These are phyloP conservation scores for Ustilago trichophora DNA, from an alignment of 1,284 basidiomycete species.

Conservation along the genomic window DNA sequence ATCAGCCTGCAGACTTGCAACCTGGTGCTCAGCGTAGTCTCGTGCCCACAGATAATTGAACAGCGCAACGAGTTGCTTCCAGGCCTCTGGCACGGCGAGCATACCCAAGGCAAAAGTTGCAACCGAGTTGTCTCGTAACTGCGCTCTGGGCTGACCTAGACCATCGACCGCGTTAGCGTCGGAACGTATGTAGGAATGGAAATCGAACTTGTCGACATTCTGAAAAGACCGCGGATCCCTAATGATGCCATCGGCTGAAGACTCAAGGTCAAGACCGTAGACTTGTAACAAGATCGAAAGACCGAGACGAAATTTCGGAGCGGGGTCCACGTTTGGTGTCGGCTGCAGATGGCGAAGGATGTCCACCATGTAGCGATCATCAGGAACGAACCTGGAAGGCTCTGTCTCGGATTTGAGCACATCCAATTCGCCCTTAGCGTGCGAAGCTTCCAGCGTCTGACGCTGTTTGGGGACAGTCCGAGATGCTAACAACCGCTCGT, in stretches of 20 bases:
- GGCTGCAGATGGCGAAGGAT: slow-evolving; percentile 7
- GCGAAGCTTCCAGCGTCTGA: not conserved
- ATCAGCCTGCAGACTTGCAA: not conserved
- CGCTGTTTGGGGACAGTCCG: not conserved
- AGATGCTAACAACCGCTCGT: not conserved
- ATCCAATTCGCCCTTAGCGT: not conserved
- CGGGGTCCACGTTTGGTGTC: too few relatives aligned
- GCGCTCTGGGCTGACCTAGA: not conserved
- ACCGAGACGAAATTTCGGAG: slow-evolving; percentile 7
- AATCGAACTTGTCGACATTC: not conserved
- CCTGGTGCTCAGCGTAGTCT: slow-evolving; percentile 6
- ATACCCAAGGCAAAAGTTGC: not conserved
- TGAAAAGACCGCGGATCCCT: slow-evolving; percentile 7
- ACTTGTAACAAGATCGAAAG: slow-evolving; percentile 10
- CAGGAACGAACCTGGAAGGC: slow-evolving; percentile 37
- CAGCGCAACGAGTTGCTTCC: slow-evolving; percentile 12
- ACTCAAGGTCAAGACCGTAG: slow-evolving; percentile 32
- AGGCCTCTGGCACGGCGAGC: not conserved
- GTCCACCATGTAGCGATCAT: slow-evolving; percentile 13
- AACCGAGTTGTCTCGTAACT: slow-evolving; percentile 4
- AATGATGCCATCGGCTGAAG: slow-evolving; percentile 19
- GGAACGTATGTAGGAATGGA: slow-evolving; percentile 9
- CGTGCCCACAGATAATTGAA: slow-evolving; percentile 43
- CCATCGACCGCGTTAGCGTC: slow-evolving; percentile 2
- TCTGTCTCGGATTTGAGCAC: too few relatives aligned